These are phyloP conservation scores for Chlamydomonas urium DNA, from an alignment of 139 green algal species.

Conservation along the genomic window DNA sequence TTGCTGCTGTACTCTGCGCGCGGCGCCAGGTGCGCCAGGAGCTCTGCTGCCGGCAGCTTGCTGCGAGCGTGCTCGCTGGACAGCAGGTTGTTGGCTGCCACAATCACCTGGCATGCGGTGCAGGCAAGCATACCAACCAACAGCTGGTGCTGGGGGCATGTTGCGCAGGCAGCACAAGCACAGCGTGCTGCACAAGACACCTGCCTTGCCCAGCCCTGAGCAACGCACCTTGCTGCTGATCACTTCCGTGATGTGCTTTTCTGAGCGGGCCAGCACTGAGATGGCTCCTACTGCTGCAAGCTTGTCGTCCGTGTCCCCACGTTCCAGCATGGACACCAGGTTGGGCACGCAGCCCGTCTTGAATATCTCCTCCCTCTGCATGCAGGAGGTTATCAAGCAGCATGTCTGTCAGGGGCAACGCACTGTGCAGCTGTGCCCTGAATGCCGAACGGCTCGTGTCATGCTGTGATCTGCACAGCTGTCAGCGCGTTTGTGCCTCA, in stretches of 20 bases:
- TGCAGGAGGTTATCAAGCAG: constrained; percentile 30
- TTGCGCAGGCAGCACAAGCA: too few relatives aligned
- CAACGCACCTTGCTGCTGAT: constrained; percentile 6
- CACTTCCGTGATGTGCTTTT: constrained; percentile 7
- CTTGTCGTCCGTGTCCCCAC: background rate
- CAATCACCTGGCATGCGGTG: constrained; percentile 10
- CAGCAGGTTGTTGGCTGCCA: background rate
- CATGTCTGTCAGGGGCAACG: background rate
- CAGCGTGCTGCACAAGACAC: too few relatives aligned
- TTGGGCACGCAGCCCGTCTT: constrained; percentile 4
- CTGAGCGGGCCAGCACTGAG: background rate
- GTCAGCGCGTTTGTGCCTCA: background rate
- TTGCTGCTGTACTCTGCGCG: constrained; percentile 3
- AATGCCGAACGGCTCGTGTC: background rate
- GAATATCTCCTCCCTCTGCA: constrained; percentile 14
- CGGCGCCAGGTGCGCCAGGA: background rate
- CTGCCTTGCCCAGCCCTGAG: too few relatives aligned
- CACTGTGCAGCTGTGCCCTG: constrained; percentile 1
- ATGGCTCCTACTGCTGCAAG: background rate
- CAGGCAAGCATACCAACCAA: too few relatives aligned
- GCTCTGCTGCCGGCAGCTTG: constrained; percentile 13
- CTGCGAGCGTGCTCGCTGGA: background rate
- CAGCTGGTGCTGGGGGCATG: too few relatives aligned
- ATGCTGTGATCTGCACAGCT: background rate
- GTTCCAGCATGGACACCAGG: background rate